Base-by-base conservation (phyloP, 2,329 filamentous ascomycete genomes). In the Phaeophleospora eucalypticola region DNA sequence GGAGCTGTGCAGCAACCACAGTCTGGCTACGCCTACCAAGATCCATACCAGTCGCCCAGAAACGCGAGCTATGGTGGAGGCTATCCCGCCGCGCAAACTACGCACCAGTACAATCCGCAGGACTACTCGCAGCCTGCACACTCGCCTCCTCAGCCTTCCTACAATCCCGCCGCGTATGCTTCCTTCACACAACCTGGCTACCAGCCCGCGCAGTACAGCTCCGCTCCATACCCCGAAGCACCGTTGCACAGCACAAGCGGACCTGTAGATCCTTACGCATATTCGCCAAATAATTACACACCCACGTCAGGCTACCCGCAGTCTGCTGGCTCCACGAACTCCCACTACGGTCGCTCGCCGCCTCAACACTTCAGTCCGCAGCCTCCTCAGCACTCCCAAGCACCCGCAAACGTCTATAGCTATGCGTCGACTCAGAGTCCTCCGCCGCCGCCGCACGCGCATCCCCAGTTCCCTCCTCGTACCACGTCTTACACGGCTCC, bases 101-200 rank as follows among this genome's bases (percentile, higher is more conserved):
- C 72, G 46, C 70, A 72, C 43, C 69, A 67, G 19, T 91, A 90
- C 68, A 91, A 90, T 61, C 86, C 87, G 1, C 79, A 85, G 63
- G 72, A 76, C 32, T 91, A 77, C 38, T 37, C 49, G n/a, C 51
- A 51, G 19, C 35, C 51, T 48, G 65, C 67, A 36, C 67, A 64
- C 42, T 65, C 66, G 34, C 62, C 65, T 41, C 57, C 60, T 15
- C 58, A 62, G 21, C 69, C 67, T 51, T 63, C 66, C 54, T 73
- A 73, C 60, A 71, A 72, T 48, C 70, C 70, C n/a, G 69, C 70
- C 18, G 66, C 67, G 10, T 73, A 73, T 51, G 65, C 67, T 21
- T 66, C 67, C 41, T 64, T 49, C 51, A 62, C 51, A 36, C 43
- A 51, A 41, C 37, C 17, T 33, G 49, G 56, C 43, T 49, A 46